phyloP scores from a whole-genome alignment of 345 rosid genomes.

The Eucalyptus melliodora region DNA sequence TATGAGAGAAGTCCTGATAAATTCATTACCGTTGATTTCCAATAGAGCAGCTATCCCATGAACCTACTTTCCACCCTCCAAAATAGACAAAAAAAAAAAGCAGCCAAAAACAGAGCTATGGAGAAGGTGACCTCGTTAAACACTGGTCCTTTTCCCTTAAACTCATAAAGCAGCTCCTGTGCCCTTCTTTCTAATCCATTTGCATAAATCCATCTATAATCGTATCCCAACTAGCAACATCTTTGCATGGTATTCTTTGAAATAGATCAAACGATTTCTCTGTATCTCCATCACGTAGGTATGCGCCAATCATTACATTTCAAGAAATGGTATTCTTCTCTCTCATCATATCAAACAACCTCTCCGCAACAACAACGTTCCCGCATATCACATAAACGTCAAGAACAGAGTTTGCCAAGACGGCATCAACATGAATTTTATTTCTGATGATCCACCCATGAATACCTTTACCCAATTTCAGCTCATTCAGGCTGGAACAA shows the following conservation, averaged over 20 bases:
- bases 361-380: no score
- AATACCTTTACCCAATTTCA: no score
- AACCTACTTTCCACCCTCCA: conserved; percentile 26
- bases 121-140: conserved; percentile 21
- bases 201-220: conserved; percentile 25
- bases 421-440: no score
- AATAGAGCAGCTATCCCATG: conserved; percentile 14
- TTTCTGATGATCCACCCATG: no score
- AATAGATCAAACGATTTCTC: conserved; percentile 19
- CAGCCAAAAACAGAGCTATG: conserved; percentile 33
- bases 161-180: conserved; percentile 20
- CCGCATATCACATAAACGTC: no score
- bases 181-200: conserved; percentile 19
- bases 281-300: conserved; percentile 18
- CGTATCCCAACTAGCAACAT: conserved; percentile 36
- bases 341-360: no score
- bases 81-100: not conserved
- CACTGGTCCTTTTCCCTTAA: conserved; percentile 11
- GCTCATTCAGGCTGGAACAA: no score
- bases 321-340: no score
- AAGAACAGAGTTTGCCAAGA: no score
- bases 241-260: conserved; percentile 7
- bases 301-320: conserved; percentile 1
- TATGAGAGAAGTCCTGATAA: conserved; percentile 24
- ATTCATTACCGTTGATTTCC: conserved; percentile 11